Conservation (phyloP, 495 filamentous ascomycete species). For the Neurospora tetrasperma region DNA sequence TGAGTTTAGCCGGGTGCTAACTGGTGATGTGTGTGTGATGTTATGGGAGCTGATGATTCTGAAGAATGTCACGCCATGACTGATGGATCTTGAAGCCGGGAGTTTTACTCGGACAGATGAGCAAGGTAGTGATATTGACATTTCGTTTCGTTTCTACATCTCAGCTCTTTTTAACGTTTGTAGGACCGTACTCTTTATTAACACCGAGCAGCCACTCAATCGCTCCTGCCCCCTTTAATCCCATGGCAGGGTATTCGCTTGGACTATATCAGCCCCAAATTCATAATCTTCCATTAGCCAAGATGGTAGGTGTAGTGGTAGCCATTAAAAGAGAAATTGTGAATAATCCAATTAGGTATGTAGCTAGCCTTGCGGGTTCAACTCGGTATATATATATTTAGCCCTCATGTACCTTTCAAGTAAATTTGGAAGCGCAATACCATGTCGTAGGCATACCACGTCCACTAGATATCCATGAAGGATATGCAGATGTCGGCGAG, state of each 20-base stretch:
- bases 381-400: no score
- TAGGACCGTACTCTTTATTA: neutral
- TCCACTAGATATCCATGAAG: neutral
- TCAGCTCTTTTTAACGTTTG: neutral
- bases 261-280: neutral
- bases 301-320: neutral
- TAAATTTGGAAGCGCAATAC: neutral
- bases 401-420: neutral
- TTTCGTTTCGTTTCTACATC: neutral
- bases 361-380: neutral
- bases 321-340: neutral
- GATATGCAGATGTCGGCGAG: neutral
- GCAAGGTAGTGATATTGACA: neutral
- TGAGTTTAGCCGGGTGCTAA: slow-evolving; percentile 19
- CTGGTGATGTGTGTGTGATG: neutral
- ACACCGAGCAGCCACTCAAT: neutral
- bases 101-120: neutral
- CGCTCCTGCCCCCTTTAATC: neutral
- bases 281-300: neutral
- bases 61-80: neutral
- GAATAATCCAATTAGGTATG: neutral
- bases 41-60: neutral
- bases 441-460: neutral
- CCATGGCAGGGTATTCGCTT: neutral
- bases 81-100: neutral